A percentile compares a stretch with the other conserved stretches of the same genome.
phyloP scores from a whole-genome alignment of 768 basidiomycete species.

The Leccinum uliginosum region DNA sequence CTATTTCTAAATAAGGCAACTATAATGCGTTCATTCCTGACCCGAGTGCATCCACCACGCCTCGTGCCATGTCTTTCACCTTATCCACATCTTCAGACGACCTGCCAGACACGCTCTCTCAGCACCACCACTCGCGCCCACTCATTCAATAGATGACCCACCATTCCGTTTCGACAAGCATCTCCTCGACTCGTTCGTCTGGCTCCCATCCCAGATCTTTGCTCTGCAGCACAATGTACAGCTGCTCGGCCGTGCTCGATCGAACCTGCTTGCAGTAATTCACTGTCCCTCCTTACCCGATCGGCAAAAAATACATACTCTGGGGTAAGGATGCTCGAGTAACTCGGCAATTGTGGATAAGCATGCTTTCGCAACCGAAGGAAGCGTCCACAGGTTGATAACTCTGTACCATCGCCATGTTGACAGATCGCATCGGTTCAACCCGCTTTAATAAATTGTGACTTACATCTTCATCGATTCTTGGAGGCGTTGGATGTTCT shows the following conservation, averaged over 20 bases:
- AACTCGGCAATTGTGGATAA: conserved; percentile 51
- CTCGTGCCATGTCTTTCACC: conserved; percentile 39
- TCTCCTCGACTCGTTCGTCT: conserved; percentile 55
- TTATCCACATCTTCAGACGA: conserved; percentile 39
- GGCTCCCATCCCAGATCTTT: conserved; percentile 62
- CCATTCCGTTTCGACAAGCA: conserved; percentile 83
- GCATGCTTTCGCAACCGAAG: conserved; percentile 39
- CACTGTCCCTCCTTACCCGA: conserved; percentile 5
- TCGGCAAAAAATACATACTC: conserved; percentile 42
- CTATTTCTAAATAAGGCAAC: not conserved
- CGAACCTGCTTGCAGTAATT: conserved; percentile 54
- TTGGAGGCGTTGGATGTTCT: conserved; percentile 77
- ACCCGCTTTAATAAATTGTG: conserved; percentile 26
- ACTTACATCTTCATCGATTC: conserved; percentile 81
- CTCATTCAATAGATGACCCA: conserved; percentile 31
- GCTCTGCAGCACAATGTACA: conserved; percentile 75
- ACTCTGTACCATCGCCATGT: conserved; percentile 41
- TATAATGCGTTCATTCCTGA: conserved; percentile 27
- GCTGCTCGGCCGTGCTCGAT: conserved; percentile 72
- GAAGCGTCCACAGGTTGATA: conserved; percentile 56
- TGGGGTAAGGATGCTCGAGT: conserved; percentile 76
- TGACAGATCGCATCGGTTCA: conserved; percentile 8
- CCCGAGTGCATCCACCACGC: conserved; percentile 37
- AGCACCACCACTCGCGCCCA: conserved; percentile 19
- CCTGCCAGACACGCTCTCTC: conserved; percentile 37